Evolutionary conservation across 2,329 filamentous ascomycete genomes (phyloP).

Genomic region (Colletotrichum sp.): DNA sequence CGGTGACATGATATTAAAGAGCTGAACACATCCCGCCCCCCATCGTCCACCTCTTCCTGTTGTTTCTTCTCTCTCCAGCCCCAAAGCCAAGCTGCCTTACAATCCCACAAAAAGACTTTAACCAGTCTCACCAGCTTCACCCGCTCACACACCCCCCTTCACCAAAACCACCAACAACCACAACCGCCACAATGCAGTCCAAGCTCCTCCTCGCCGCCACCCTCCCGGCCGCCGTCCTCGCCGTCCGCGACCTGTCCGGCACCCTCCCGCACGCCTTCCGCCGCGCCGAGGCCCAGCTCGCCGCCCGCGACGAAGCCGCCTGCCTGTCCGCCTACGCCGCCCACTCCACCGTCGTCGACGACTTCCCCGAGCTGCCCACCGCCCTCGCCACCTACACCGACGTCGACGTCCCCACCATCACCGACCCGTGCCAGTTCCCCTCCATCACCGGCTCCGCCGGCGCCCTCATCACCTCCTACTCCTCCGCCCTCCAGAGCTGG

Average conservation of each 20-base stretch:
- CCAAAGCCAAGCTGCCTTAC: neutral
- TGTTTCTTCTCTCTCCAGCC: neutral
- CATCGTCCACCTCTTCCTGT: no score
- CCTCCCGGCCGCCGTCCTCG: neutral
- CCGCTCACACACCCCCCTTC: neutral
- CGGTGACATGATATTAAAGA: neutral
- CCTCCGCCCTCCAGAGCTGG: conserved; percentile 27
- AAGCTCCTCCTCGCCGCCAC: conserved; percentile 6
- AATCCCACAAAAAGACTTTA: neutral
- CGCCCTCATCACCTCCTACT: conserved; percentile 28
- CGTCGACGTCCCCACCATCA: conserved; percentile 16
- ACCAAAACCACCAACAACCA: no score
- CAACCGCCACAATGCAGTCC: conserved; percentile 5
- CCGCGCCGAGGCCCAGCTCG: conserved; percentile 3
- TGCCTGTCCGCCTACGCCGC: conserved; percentile 17
- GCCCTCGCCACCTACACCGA: conserved; percentile 25
- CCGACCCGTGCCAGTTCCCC: conserved; percentile 28
- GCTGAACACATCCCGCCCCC: neutral
- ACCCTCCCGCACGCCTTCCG: neutral
- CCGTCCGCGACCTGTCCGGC: conserved; percentile 8
- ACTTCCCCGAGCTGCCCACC: conserved; percentile 24
- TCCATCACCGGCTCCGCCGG: conserved; percentile 29
- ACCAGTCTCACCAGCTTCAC: neutral
- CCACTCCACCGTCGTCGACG: conserved; percentile 17
- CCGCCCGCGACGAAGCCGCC: neutral